These are phyloP conservation scores for Micractinium sp. DNA, from an alignment of 139 green algal species.

Conservation along the genomic window DNA sequence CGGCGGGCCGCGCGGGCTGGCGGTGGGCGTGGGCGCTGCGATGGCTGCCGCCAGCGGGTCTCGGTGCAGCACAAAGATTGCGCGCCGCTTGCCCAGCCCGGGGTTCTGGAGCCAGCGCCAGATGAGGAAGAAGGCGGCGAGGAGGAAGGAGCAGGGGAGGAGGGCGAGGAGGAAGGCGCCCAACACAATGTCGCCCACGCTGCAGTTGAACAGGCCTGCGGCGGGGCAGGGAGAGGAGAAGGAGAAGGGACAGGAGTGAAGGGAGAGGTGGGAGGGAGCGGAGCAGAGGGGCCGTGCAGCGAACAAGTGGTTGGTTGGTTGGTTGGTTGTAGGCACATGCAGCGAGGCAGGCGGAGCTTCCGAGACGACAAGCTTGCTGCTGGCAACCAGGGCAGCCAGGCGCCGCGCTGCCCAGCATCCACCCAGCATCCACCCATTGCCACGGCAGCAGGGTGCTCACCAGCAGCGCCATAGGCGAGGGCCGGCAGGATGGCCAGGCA, in stretches of 20 bases:
- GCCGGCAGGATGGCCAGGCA: constrained; percentile 34
- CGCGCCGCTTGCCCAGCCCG: constrained; percentile 3
- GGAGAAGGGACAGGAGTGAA: background rate
- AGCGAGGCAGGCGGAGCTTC: too few relatives aligned
- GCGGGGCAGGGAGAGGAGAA: background rate
- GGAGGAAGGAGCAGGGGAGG: constrained; percentile 37
- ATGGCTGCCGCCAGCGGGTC: constrained; percentile 17
- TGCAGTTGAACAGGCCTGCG: constrained; percentile 45
- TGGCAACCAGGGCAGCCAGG: background rate
- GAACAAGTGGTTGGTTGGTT: too few relatives aligned
- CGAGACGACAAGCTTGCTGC: too few relatives aligned
- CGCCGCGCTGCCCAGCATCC: background rate
- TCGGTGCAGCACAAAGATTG: constrained; percentile 30
- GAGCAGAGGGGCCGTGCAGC: too few relatives aligned
- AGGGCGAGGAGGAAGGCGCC: constrained; percentile 42
- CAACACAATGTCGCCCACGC: constrained; percentile 38
- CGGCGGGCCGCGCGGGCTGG: background rate
- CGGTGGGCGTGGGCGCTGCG: background rate
- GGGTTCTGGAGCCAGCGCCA: constrained; percentile 31
- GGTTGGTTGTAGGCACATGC: too few relatives aligned
- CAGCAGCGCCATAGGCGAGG: constrained; percentile 29
- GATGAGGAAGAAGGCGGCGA: constrained; percentile 21
- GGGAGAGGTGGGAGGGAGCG: too few relatives aligned
- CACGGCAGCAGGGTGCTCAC: background rate
- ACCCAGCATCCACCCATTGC: background rate